Conservation (phyloP, 495 filamentous ascomycete species). For the Elasticomyces elasticus region DNA sequence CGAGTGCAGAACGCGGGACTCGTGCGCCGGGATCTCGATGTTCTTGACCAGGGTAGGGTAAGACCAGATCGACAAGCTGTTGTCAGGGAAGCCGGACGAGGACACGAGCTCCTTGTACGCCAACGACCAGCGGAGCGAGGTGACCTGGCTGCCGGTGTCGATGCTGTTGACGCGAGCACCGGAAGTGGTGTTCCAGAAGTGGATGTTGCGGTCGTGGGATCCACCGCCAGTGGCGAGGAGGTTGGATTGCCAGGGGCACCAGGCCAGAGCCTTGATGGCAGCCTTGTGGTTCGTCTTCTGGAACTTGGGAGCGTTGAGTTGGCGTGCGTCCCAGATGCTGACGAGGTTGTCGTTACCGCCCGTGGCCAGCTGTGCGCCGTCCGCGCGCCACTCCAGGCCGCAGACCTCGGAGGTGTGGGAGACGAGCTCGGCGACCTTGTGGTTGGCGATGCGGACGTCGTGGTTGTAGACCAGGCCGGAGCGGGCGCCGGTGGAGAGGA, state of each 20-base stretch:
- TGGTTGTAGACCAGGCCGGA: slow-evolving; percentile 98
- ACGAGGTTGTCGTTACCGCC: slow-evolving; percentile 98
- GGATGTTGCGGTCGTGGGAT: slow-evolving; percentile 93
- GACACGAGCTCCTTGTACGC: slow-evolving; percentile 97
- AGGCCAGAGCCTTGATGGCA: slow-evolving; percentile 93
- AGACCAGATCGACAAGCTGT: slow-evolving; percentile 96
- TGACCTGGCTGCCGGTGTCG: slow-evolving; percentile 95
- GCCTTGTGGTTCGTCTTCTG: slow-evolving; percentile 99
- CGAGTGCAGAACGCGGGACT: slow-evolving; percentile 91
- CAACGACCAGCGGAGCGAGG: slow-evolving; percentile 86
- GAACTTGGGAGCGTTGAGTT: slow-evolving; percentile 86
- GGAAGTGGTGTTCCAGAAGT: slow-evolving; percentile 99
- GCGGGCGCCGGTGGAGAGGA: slow-evolving; percentile 86
- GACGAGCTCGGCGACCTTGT: slow-evolving; percentile 94
- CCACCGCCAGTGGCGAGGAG: slow-evolving; percentile 93
- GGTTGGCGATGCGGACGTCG: slow-evolving; percentile 92
- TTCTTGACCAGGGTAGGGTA: slow-evolving; percentile 94
- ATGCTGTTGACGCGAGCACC: slow-evolving; percentile 97
- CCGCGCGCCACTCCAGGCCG: slow-evolving; percentile 91
- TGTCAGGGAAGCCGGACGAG: slow-evolving; percentile 96
- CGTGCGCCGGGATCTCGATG: slow-evolving; percentile 97
- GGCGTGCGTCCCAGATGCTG: slow-evolving; percentile 96
- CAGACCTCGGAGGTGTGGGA: slow-evolving; percentile 97
- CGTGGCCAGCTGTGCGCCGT: slow-evolving; percentile 91
- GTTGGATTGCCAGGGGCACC: slow-evolving; percentile 99